Evolutionary conservation across 768 basidiomycete species (phyloP), one percentile per base, ranked within the genome.

Genomic region (Pisolithus marmoratus): DNA sequence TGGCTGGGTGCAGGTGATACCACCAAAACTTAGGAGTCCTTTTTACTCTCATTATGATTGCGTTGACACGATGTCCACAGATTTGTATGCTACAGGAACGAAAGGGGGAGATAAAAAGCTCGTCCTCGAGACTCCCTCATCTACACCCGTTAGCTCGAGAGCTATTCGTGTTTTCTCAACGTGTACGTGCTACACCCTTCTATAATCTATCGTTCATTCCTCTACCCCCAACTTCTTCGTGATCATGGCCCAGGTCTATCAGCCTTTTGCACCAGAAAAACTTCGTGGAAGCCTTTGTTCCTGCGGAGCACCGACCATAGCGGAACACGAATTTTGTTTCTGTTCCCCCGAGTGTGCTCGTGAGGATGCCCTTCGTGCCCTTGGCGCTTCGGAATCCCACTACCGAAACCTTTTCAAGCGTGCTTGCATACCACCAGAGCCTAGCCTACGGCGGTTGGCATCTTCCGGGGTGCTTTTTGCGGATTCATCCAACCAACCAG

Each of bases 271-370:
- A 23, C 56, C 56, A 0, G 47, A 60, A 19, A 37, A 48, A 14
- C 42, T 50, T 6, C 48, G 49, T 8, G 49, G 49, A 9, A 48
- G 43, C n/a, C 31, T 54, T 15, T 67, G 66, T 41, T 60, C 60
- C 42, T 69, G 66, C 15, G 68, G 67, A 15, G 52, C 37, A 12
- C 44, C 38, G 36, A 67, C 66, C 0, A 38, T 55, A 0, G 49
- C 58, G 46, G 56, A 48, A 11, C 66, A 67, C 36, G 65, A 69
- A 0, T 63, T 60, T 41, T 67, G 54, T 53, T 69, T 55, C 43
- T 67, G 66, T 37, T 67, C 67, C 19, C 53, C 51, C 2, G 2
- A 50, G 0, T 69, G 68, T 11, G 68, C 66, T 8, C 65, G 60
- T 20, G 36, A 17, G 15, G 67, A 69, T 23, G 47, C 68, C 23